Base-by-base conservation (phyloP, 2,329 filamentous ascomycete species). In the Fusarium stilboides region DNA sequence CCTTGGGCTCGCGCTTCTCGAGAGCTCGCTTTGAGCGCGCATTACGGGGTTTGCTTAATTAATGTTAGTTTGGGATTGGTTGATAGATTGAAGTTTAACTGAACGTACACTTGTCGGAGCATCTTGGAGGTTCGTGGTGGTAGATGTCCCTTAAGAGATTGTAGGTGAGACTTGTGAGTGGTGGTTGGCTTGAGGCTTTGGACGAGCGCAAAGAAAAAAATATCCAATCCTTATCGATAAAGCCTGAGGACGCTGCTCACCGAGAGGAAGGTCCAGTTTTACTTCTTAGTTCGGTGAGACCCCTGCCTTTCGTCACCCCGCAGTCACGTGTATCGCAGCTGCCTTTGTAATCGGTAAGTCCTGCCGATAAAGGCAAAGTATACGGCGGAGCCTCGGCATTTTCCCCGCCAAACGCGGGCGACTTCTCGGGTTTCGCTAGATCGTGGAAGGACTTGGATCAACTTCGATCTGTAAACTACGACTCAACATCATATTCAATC, bases 11-110 rank as follows among this genome's bases (percentile, higher is more conserved):
- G 77, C 93, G 92, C 82, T 97, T 95, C 80, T 97, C 96, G 78
- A 98, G 90, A 70, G 93, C 94, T 75, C 96, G 92, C 87, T 97
- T 97, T 61, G 94, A 96, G 85, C 96, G 94, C 74, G 95, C 94
- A 82, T 88, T 89, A 68, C 85, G 84, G 71, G 87, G 87, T 81
- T 88, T 88, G 78, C 86, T 88, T 70, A 8, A 9, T 8, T 5
- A 7, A 24, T 47, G 45, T 53, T 43, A 60, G 53, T 36, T 45
- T 47, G 37, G 8, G 42, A 33, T 10, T 6, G 3, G 28, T 6
- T 20, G 9, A 40, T 34, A 12, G 6, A 19, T 37, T 59, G 17
- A 4, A 4, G n/a, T 22, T 5, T 6, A 43, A 24, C 33, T 44
- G 22, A 20, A 34, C 82, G 62, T 77, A 85, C 83, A 85, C 80